Conservation (phyloP, 495 filamentous ascomycete species). For the Aspergillus bertholletiae region DNA sequence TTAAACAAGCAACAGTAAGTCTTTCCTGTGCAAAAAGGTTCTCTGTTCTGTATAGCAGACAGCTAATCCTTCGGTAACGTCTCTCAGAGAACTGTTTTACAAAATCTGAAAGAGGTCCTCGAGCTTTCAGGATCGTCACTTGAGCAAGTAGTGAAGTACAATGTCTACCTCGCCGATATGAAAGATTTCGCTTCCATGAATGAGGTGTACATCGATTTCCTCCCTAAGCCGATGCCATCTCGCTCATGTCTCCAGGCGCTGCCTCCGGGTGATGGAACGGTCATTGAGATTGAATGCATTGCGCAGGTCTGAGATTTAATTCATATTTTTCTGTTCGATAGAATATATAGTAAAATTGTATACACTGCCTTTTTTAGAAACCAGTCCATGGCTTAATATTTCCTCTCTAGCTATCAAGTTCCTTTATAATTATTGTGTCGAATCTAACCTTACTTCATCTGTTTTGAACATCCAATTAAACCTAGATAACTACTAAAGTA, state of each 20-base stretch:
- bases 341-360: no score
- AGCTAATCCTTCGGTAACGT: not conserved
- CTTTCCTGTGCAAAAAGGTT: not conserved
- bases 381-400: no score
- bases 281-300: conserved; percentile 39
- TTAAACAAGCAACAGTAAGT: conserved; percentile 37
- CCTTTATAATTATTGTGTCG: no score
- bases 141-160: conserved; percentile 64
- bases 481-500: no score
- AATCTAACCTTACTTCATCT: no score
- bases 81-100: conserved; percentile 30
- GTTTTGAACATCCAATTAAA: no score
- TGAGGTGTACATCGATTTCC: conserved; percentile 44
- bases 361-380: no score
- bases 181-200: conserved; percentile 66
- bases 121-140: conserved; percentile 58
- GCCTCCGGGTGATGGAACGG: conserved; percentile 33
- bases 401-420: no score
- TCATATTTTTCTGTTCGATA: no score
- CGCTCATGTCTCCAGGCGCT: conserved; percentile 36
- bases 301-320: conserved; percentile 21
- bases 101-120: conserved; percentile 62
- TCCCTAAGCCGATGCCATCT: conserved; percentile 36
- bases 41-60: not conserved
- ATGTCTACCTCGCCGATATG: conserved; percentile 67